Base-by-base conservation (phyloP, 2,329 filamentous ascomycete genomes). In the Fusarium buharicum region DNA sequence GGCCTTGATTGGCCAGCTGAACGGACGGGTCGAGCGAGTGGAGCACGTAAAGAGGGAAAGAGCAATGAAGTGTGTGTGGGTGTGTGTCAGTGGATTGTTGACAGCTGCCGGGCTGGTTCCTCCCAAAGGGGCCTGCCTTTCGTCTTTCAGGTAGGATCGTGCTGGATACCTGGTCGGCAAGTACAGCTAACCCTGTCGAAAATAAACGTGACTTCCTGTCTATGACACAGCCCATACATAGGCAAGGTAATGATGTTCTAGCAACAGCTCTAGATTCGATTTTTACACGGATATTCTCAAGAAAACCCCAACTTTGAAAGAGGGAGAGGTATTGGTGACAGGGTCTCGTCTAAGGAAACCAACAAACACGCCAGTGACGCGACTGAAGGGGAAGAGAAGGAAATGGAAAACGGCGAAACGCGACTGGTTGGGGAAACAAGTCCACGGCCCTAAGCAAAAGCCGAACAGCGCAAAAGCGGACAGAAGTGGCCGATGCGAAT, bases 61-160 rank as follows among this genome's bases (percentile, higher is more conserved):
- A 60, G 43, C 60, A 47, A 34, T 52, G 18, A 31, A 58, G 58
- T 63, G 59, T 66, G 67, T 64, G 64, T 62, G 64, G 59, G 57
- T 50, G 61, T 65, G 64, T 68, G 63, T 64, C 51, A 58, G 57
- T 64, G 45, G 53, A 49, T 57, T 66, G 39, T 68, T 69, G 68
- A 70, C 66, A 66, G 68, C 64, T 70, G 59, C 64, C 56, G 68
- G 63, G 41, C 68, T 60, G 60, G 64, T 59, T 66, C 59, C 50
- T 68, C 52, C 52, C 66, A 48, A 59, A 39, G 60, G 65, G 59
- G 55, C 64, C 65, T 68, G 60, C 59, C 68, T 63, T 55, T 66
- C 53, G 63, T 64, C 68, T 63, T 53, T 66, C 53, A 65, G 59
- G 68, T 66, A 54, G 60, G 55, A 70, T 64, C 58, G 53, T 47